phyloP scores from a whole-genome alignment of 805 yeast genomes.

The Brettanomyces nanus region DNA sequence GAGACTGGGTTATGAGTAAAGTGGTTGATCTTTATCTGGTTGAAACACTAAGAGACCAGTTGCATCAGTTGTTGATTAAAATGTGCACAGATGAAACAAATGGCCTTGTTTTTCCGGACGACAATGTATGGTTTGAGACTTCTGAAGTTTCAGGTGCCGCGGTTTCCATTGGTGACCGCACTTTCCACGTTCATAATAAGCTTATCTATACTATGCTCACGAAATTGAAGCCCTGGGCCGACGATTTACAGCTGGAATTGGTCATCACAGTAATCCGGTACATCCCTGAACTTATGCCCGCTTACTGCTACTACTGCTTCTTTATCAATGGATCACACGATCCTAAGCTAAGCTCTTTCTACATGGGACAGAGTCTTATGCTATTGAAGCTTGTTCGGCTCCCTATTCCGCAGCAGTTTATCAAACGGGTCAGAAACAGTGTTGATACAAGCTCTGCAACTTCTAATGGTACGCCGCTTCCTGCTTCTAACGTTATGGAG shows the following conservation, averaged over 20 bases:
- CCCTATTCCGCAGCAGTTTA: constrained; percentile 40
- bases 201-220: constrained; percentile 54
- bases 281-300: constrained; percentile 66
- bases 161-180: constrained; percentile 38
- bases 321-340: constrained; percentile 63
- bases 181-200: constrained; percentile 60
- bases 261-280: constrained; percentile 39
- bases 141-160: constrained; percentile 31
- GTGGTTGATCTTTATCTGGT: constrained; percentile 40
- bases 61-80: constrained; percentile 39
- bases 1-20: constrained; percentile 63
- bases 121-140: constrained; percentile 40
- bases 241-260: constrained; percentile 51
- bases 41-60: constrained; percentile 26
- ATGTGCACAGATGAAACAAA: constrained; percentile 40
- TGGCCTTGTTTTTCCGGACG: constrained; percentile 40
- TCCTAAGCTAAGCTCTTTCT: constrained; percentile 72
- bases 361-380: constrained; percentile 68
- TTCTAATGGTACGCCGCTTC: neutral
- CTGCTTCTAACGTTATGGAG: constrained; percentile 35
- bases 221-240: constrained; percentile 75
- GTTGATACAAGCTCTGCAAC: constrained; percentile 4
- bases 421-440: constrained; percentile 1
- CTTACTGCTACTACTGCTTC: constrained; percentile 52
- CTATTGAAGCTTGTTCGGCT: constrained; percentile 51